Percentiles rank a stretch among this genome's conserved stretches.
Evolutionary conservation across 768 basidiomycete species (phyloP).

Genomic region (Xerocomellus amylosporus): DNA sequence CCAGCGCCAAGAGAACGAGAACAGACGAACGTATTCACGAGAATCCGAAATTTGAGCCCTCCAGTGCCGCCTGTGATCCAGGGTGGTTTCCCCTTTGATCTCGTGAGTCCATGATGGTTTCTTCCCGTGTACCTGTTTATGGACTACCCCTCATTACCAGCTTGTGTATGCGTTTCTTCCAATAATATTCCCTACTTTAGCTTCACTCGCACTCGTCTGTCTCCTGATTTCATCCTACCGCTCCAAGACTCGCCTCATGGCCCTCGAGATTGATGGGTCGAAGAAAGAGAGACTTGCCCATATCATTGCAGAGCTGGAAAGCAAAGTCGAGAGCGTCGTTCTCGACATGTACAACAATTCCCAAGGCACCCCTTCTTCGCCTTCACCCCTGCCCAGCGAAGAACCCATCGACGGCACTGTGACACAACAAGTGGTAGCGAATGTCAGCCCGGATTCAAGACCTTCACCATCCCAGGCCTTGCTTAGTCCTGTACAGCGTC

Average conservation of each 20-base stretch:
- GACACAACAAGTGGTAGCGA: neutral
- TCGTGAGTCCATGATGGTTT: constrained; percentile 44
- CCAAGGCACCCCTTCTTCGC: constrained; percentile 22
- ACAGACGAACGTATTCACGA: constrained; percentile 42
- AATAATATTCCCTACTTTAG: constrained; percentile 56
- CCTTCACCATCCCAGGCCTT: constrained; percentile 38
- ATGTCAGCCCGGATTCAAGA: neutral
- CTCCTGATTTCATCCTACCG: constrained; percentile 54
- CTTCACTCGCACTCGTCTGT: constrained; percentile 53
- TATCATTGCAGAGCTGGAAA: constrained; percentile 57
- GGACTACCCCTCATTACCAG: constrained; percentile 32
- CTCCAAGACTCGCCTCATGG: constrained; percentile 63
- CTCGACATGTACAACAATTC: constrained; percentile 56
- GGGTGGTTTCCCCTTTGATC: constrained; percentile 63
- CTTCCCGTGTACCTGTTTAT: neutral
- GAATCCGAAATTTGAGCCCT: constrained; percentile 38
- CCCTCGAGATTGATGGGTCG: constrained; percentile 56
- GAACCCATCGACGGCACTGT: neutral
- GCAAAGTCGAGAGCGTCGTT: constrained; percentile 57
- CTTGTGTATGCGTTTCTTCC: constrained; percentile 57
- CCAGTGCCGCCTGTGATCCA: constrained; percentile 60
- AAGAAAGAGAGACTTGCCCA: constrained; percentile 50
- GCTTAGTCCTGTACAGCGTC: constrained; percentile 55
- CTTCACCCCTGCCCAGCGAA: constrained; percentile 6
- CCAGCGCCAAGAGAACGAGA: constrained; percentile 43